Percentiles rank a stretch among this genome's conserved stretches.
Conservation (phyloP, 2,329 filamentous ascomycete species). For the Tolypocladium paradoxum region DNA sequence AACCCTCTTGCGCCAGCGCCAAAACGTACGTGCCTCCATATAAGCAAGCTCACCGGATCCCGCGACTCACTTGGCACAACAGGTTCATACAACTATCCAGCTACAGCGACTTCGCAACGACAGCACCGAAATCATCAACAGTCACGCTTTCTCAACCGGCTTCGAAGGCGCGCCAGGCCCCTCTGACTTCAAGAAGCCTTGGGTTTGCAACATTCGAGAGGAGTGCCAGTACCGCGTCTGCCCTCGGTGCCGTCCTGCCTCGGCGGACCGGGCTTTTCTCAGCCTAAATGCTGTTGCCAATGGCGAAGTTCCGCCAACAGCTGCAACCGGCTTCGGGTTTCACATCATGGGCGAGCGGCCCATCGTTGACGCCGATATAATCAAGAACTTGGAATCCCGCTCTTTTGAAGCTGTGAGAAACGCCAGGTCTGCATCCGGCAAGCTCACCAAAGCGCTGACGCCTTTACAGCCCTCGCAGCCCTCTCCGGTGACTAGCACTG, state of each 20-base stretch:
- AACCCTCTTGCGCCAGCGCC: slow-evolving; percentile 37
- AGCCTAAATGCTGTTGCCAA: slow-evolving; percentile 38
- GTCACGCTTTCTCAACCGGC: slow-evolving; percentile 6
- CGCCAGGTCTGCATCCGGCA: too few relatives aligned
- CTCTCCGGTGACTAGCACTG: neutral
- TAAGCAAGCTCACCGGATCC: neutral
- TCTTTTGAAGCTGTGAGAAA: slow-evolving; percentile 23
- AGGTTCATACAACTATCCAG: slow-evolving; percentile 24
- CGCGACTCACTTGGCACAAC: neutral
- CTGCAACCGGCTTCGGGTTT: slow-evolving; percentile 42
- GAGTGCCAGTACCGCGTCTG: slow-evolving; percentile 44
- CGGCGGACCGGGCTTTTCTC: slow-evolving; percentile 33
- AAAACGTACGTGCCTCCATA: slow-evolving; percentile 27
- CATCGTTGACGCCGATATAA: slow-evolving; percentile 24
- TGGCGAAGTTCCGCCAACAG: slow-evolving; percentile 38
- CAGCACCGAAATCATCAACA: slow-evolving; percentile 10
- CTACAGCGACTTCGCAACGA: slow-evolving; percentile 14
- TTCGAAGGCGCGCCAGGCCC: slow-evolving; percentile 8
- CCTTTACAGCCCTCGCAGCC: neutral
- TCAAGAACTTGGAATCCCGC: slow-evolving; percentile 30
- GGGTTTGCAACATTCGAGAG: slow-evolving; percentile 22
- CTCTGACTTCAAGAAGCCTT: slow-evolving; percentile 20
- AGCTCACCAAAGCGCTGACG: neutral
- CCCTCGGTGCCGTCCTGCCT: slow-evolving; percentile 33
- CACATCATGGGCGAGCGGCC: slow-evolving; percentile 32